Evolutionary conservation across 306 rosid species (phyloP).

Genomic region (Glycine tomentella): DNA sequence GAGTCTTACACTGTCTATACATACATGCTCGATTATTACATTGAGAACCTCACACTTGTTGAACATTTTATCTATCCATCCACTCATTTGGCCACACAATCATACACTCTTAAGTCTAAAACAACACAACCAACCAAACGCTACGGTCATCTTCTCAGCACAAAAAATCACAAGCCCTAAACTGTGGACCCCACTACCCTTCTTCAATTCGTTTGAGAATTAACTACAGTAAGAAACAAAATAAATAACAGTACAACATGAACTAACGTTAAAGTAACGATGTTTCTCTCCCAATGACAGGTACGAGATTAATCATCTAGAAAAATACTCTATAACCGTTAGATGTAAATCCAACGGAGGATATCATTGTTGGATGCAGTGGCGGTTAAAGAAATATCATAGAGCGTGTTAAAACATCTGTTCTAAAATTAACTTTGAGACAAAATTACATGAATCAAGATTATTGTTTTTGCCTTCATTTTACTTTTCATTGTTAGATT

Average conservation of each 20-base stretch:
- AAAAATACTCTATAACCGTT: background rate
- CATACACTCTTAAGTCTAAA: slow-evolving; percentile 27
- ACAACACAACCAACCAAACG: background rate
- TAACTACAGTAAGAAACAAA: background rate
- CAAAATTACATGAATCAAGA: no score
- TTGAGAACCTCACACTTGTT: slow-evolving; percentile 41
- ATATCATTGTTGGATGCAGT: background rate
- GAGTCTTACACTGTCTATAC: slow-evolving; percentile 6
- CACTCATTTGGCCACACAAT: slow-evolving; percentile 32
- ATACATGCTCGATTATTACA: slow-evolving; percentile 2
- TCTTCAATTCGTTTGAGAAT: background rate
- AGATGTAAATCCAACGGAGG: background rate
- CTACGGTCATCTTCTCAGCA: background rate
- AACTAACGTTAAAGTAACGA: slow-evolving; percentile 1
- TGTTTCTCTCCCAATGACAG: background rate
- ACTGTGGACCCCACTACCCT: slow-evolving; percentile 6
- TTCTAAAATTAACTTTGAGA: no score
- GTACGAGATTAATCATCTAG: no score
- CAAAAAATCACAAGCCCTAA: background rate
- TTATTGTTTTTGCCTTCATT: no score
- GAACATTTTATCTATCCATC: slow-evolving; percentile 31
- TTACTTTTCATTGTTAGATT: no score
- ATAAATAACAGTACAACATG: background rate
- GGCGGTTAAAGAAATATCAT: background rate
- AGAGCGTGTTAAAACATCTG: no score